Percentiles rank a stretch among this genome's conserved stretches.
These are phyloP conservation scores for Aristolochia californica DNA, from an alignment of 164 flowering plant genomes.

Conservation along the genomic window DNA sequence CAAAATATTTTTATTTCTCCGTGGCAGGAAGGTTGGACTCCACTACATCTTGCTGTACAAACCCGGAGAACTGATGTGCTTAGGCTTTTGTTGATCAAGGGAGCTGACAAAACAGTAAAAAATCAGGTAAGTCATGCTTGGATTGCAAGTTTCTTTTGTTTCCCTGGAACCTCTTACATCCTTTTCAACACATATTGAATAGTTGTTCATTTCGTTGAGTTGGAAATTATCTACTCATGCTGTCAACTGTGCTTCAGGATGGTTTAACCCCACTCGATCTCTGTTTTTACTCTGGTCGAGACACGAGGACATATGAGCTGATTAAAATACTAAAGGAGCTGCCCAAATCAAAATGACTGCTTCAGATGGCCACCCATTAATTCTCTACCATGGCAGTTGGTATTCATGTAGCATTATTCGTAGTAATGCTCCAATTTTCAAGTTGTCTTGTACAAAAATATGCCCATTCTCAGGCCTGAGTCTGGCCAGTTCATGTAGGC, in stretches of 20 bases:
- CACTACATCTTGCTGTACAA: constrained; percentile 89
- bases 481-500: too few species aligned
- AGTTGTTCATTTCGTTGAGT: too few species aligned
- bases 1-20: too few species aligned
- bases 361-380: not conserved
- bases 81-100: constrained; percentile 77
- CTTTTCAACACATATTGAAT: too few species aligned
- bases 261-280: constrained; percentile 77
- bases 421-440: too few species aligned
- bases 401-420: too few species aligned
- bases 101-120: constrained; percentile 67
- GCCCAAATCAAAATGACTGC: constrained; percentile 26
- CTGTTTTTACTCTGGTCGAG: constrained; percentile 71
- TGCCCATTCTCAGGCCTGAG: too few species aligned
- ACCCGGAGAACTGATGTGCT: constrained; percentile 72
- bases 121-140: constrained; percentile 38
- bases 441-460: too few species aligned
- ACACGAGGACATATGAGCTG: constrained; percentile 56
- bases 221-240: not conserved
- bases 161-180: not conserved
- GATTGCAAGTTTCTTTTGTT: not conserved
- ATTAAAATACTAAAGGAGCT: constrained; percentile 59
- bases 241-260: constrained; percentile 31
- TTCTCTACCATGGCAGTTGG: too few species aligned
- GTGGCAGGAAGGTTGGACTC: constrained; percentile 92